Base-by-base conservation (phyloP, 1,139 yeast genomes). In the Yamadazyma aaseri region DNA sequence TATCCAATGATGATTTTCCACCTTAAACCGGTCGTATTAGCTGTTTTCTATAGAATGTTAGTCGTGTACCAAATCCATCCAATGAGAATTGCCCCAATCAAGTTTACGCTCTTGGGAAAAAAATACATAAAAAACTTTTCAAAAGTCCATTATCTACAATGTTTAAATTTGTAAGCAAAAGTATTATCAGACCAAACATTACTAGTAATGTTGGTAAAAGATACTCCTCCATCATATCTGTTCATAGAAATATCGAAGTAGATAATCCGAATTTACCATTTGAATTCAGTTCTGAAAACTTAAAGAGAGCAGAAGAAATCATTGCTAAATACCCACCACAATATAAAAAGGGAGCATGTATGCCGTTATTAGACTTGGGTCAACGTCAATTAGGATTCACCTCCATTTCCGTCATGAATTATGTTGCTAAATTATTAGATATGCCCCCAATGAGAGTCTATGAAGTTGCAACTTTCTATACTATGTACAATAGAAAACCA, bases 371-470 rank as follows among this genome's bases (percentile, higher is more conserved):
- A 47, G 95, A 86, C 55, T 69, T 86, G 50, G 96, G 95, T 29
- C 96, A 86, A 64, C 85, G 95, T 55, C 96, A 86, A 63, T 71
- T 73, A 40, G 96, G 96, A 1, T 86, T 82, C 69, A 84, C 95
- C 31, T 84, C 95, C 31, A 85, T 87, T 47, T 74, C 90, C 17
- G 96, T 89, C 43, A 86, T 92, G 92, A 87, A 90, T 66, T 89
- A 90, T 57, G 95, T 86, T 28, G 96, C 95, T 41, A 79, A 82
- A 62, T 56, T 83, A 54, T 73, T 86, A 53, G 92, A 86, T 53
- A 83, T 86, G 82, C 96, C 96, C 20, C 95, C 95, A 44, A 86
- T 86, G 96, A 79, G 96, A 67, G 96, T 86, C 20, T 86, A 86
- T 60, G 96, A 86, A 60, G 96, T 86, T 41, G 96, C 96, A 26